Percentiles rank a stretch among this genome's conserved stretches.
These are phyloP conservation scores for Aspergillus biplanus DNA, from an alignment of 495 filamentous ascomycete species.

Conservation along the genomic window DNA sequence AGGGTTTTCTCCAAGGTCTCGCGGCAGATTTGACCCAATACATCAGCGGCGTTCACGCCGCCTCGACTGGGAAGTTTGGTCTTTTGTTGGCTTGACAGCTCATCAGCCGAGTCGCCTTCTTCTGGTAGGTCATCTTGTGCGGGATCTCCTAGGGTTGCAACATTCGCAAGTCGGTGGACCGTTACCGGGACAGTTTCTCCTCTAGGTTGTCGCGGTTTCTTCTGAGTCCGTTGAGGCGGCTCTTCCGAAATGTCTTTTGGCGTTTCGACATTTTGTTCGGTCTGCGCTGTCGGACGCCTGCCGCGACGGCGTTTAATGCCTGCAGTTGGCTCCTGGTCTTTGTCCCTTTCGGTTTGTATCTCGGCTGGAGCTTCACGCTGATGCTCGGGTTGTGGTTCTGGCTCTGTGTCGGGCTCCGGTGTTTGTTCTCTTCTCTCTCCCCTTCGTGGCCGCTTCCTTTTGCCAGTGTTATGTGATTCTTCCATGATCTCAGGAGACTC, in stretches of 20 bases:
- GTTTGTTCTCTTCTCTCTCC: conserved; percentile 1
- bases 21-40: conserved; percentile 69
- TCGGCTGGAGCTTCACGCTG: conserved; percentile 14
- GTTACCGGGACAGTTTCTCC: conserved; percentile 51
- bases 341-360: conserved; percentile 7
- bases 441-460: conserved; percentile 2
- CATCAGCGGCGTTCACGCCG: conserved; percentile 71
- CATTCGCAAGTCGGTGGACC: conserved; percentile 48
- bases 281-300: conserved; percentile 21
- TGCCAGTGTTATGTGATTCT: not conserved
- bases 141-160: conserved; percentile 29
- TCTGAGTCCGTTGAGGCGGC: conserved; percentile 17
- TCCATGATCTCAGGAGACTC: not conserved
- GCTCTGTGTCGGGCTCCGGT: conserved; percentile 13
- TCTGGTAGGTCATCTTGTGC: conserved; percentile 26
- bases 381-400: conserved; percentile 14
- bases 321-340: conserved; percentile 18
- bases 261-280: conserved; percentile 23
- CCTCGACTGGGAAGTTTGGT: conserved; percentile 54
- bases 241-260: conserved; percentile 29
- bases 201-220: conserved; percentile 37
- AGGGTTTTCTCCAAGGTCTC: conserved; percentile 63
- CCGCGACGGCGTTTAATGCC: conserved; percentile 26
- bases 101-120: conserved; percentile 40
- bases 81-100: conserved; percentile 34